A percentile compares a stretch with the other conserved stretches of the same genome.
Conservation (phyloP, 2,329 filamentous ascomycete genomes). For the Daldinia eschscholtzii region DNA sequence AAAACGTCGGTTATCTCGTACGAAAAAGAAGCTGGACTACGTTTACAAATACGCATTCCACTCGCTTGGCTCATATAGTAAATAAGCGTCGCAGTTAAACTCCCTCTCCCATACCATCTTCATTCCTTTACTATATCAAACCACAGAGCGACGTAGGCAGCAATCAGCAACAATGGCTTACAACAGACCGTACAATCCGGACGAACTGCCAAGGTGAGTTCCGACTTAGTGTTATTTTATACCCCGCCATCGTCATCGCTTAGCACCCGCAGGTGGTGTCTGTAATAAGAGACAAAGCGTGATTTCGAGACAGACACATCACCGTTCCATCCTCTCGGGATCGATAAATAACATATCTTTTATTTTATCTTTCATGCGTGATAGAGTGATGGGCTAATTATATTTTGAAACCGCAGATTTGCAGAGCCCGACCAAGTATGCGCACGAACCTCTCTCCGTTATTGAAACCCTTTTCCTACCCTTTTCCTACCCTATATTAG, state of each 20-base stretch:
- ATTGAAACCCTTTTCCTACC: slow-evolving; percentile 10
- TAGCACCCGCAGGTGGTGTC: slow-evolving; percentile 9
- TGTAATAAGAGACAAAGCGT: slow-evolving; percentile 7
- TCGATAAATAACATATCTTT: slow-evolving; percentile 15
- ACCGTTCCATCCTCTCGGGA: slow-evolving; percentile 15
- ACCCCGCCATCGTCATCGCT: slow-evolving; percentile 48
- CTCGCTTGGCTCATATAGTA: slow-evolving; percentile 35
- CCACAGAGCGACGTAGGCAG: slow-evolving; percentile 6
- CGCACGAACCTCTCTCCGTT: slow-evolving; percentile 37
- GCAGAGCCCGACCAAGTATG: slow-evolving; percentile 64
- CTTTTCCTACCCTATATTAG: slow-evolving; percentile 12
- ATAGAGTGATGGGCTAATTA: slow-evolving; percentile 21
- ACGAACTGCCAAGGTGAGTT: slow-evolving; percentile 89
- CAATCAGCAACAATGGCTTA: slow-evolving; percentile 78
- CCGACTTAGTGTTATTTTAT: slow-evolving; percentile 16
- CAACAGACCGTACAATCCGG: slow-evolving; percentile 91
- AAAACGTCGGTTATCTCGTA: slow-evolving; percentile 11
- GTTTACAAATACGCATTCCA: slow-evolving; percentile 33
- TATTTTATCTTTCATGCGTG: slow-evolving; percentile 18
- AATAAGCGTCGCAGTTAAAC: slow-evolving; percentile 20
- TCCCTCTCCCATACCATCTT: slow-evolving; percentile 17
- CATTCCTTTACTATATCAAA: slow-evolving; percentile 21
- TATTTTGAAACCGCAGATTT: slow-evolving; percentile 56
- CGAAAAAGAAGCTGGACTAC: slow-evolving; percentile 18
- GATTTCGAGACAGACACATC: slow-evolving; percentile 7